phyloP scores from a whole-genome alignment of 805 yeast genomes.

The Candida pseudoglaebosa region DNA sequence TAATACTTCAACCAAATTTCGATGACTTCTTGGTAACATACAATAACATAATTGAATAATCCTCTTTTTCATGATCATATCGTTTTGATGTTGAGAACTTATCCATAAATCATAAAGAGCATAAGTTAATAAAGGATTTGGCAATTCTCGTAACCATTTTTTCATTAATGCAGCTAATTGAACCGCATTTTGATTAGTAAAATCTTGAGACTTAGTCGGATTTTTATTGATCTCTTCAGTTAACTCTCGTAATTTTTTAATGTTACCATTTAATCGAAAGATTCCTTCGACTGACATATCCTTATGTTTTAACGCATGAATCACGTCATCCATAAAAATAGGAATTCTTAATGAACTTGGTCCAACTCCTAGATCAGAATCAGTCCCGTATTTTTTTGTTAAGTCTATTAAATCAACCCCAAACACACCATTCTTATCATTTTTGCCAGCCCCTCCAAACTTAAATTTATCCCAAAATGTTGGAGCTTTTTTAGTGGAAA shows the following conservation, averaged over 20 bases:
- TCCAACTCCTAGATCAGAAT: constrained; percentile 80
- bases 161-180: constrained; percentile 92
- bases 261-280: constrained; percentile 94
- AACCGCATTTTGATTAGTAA: constrained; percentile 74
- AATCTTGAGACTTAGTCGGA: constrained; percentile 69
- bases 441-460: constrained; percentile 28
- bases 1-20: constrained; percentile 84
- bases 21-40: constrained; percentile 72
- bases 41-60: constrained; percentile 64
- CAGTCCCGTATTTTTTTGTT: constrained; percentile 71
- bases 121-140: constrained; percentile 82
- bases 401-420: constrained; percentile 72
- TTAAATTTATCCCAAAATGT: constrained; percentile 55
- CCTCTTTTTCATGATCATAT: constrained; percentile 44
- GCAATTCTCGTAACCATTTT: constrained; percentile 87
- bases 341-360: constrained; percentile 80
- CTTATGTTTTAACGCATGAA: constrained; percentile 78
- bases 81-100: constrained; percentile 52
- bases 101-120: constrained; percentile 77
- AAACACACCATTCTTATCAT: constrained; percentile 51
- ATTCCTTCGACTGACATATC: constrained; percentile 96
- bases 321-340: constrained; percentile 77
- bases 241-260: constrained; percentile 70
- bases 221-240: constrained; percentile 68
- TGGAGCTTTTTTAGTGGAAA: constrained; percentile 40